Percentiles rank a stretch among this genome's conserved stretches.
phyloP scores from a whole-genome alignment of 345 rosid genomes.

The Erucastrum elatum region DNA sequence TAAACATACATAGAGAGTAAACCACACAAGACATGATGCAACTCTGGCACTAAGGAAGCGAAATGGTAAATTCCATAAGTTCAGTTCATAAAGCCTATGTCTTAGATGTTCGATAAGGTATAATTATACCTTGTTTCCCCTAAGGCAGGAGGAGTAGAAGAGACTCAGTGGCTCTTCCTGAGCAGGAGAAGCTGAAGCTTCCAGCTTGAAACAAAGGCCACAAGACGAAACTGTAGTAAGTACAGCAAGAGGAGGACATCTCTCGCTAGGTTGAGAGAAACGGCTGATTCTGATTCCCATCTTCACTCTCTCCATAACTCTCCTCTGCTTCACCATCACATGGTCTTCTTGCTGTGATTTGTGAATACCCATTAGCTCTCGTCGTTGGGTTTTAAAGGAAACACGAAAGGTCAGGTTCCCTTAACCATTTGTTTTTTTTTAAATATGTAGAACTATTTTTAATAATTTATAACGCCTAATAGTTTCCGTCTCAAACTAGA shows the following conservation, averaged over 20 bases:
- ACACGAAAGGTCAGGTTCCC: too few relatives aligned
- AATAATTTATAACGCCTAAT: too few relatives aligned
- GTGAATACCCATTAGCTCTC: too few relatives aligned
- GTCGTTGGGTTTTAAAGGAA: too few relatives aligned
- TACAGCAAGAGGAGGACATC: slow-evolving; percentile 94
- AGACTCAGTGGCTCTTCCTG: slow-evolving; percentile 59
- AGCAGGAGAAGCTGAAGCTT: slow-evolving; percentile 35
- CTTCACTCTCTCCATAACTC: slow-evolving; percentile 58
- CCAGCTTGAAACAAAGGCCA: slow-evolving; percentile 95
- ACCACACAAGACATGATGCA: not conserved
- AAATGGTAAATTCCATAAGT: slow-evolving; percentile 10
- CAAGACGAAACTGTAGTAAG: slow-evolving; percentile 68
- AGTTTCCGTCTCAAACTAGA: too few relatives aligned
- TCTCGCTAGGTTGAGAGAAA: slow-evolving; percentile 81
- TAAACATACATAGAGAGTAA: not conserved
- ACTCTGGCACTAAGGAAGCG: not conserved
- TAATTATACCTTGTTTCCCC: slow-evolving; percentile 85
- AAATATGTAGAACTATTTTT: too few relatives aligned
- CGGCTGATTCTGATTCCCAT: slow-evolving; percentile 69
- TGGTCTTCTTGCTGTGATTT: slow-evolving; percentile 30
- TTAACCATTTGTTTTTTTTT: too few relatives aligned
- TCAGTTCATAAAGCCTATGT: too few relatives aligned
- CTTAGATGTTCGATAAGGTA: not conserved
- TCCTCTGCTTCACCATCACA: slow-evolving; percentile 40
- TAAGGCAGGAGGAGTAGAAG: slow-evolving; percentile 76